phyloP scores from a whole-genome alignment of 1,284 basidiomycete species.

The Xanthoconium separans region DNA sequence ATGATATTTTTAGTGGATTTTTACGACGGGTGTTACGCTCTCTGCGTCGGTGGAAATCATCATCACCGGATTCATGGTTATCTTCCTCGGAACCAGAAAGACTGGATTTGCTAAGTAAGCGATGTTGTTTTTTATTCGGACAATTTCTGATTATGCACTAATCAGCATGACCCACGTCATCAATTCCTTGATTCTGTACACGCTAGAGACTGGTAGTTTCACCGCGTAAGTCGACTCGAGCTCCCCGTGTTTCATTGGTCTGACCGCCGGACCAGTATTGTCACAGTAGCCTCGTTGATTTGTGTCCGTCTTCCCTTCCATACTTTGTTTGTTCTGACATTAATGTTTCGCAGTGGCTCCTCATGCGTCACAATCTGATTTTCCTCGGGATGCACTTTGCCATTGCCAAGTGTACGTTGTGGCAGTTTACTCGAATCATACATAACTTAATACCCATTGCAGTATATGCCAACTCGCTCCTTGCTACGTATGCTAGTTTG shows the following conservation, averaged over 20 bases:
- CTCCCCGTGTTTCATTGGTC: constrained; percentile 23
- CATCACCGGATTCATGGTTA: constrained; percentile 48
- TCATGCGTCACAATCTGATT: constrained; percentile 43
- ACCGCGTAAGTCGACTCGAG: constrained; percentile 37
- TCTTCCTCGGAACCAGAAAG: constrained; percentile 45
- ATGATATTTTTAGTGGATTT: constrained; percentile 41
- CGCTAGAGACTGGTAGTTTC: constrained; percentile 51
- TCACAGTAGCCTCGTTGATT: constrained; percentile 39
- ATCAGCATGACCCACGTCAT: constrained; percentile 49
- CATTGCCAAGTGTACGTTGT: constrained; percentile 45
- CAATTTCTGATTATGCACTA: constrained; percentile 1
- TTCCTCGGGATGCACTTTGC: constrained; percentile 53
- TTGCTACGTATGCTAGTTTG: constrained; percentile 27
- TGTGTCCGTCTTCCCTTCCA: constrained; percentile 36
- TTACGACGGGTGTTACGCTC: constrained; percentile 51
- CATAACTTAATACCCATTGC: neutral
- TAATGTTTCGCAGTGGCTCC: constrained; percentile 41
- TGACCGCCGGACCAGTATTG: constrained; percentile 23
- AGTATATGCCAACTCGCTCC: constrained; percentile 35
- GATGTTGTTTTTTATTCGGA: fast-evolving
- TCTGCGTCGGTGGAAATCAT: constrained; percentile 51
- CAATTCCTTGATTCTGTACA: constrained; percentile 50
- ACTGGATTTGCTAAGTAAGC: constrained; percentile 40
- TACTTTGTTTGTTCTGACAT: neutral
- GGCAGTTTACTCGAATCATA: neutral